Percentiles rank a stretch among this genome's conserved stretches.
Conservation (phyloP, 331 rosid genomes). For the Ulmus americana region DNA sequence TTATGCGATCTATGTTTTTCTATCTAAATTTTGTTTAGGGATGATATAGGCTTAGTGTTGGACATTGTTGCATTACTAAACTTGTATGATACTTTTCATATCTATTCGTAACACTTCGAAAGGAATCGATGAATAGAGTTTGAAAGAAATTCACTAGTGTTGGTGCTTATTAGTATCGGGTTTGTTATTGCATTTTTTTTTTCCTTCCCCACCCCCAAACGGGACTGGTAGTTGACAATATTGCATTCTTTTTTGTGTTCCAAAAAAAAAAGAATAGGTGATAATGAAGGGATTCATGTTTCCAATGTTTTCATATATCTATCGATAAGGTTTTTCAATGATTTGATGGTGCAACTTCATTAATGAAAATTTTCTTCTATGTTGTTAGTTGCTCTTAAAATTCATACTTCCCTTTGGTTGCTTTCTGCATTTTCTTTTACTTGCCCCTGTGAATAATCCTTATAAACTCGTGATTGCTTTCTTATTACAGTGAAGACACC, state of each 20-base stretch:
- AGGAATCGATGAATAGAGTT: too few relatives aligned
- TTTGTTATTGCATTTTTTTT: not conserved
- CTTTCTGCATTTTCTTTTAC: conserved; percentile 21
- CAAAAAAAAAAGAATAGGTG: not conserved
- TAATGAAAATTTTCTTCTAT: not conserved
- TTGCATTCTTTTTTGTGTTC: not conserved
- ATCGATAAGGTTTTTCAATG: not conserved
- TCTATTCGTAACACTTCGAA: too few relatives aligned
- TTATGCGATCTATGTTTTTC: too few relatives aligned
- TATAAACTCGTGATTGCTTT: conserved; percentile 13
- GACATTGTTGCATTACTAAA: too few relatives aligned
- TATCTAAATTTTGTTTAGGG: too few relatives aligned
- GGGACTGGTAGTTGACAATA: not conserved
- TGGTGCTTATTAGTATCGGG: not conserved
- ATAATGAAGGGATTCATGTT: conserved; percentile 7
- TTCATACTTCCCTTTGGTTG: conserved; percentile 5
- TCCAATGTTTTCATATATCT: not conserved
- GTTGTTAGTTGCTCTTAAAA: not conserved
- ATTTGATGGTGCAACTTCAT: not conserved
- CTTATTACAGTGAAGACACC: conserved; percentile 60
- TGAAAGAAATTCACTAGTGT: not conserved
- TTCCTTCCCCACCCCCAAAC: not conserved
- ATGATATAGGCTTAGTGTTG: too few relatives aligned
- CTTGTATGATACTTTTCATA: too few relatives aligned
- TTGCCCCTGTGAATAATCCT: conserved; percentile 6